A percentile compares a stretch with the other conserved stretches of the same genome.
phyloP scores from a whole-genome alignment of 768 basidiomycete species.

The Leccinum subgranulosum region DNA sequence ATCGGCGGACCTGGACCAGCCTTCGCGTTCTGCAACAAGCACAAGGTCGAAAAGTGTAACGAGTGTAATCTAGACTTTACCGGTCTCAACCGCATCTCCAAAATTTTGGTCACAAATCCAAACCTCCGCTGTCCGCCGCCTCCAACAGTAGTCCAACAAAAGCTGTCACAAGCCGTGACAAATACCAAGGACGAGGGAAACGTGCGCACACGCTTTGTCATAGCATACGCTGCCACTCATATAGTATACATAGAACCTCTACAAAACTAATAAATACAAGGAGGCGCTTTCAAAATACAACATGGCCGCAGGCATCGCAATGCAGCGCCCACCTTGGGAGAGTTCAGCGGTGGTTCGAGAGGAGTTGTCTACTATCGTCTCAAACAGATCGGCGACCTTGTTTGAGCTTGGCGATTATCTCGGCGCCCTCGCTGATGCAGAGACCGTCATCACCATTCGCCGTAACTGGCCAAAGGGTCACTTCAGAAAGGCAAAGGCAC shows the following conservation, averaged over 20 bases:
- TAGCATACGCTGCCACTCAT: constrained; percentile 6
- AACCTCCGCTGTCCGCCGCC: constrained; percentile 78
- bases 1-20: constrained; percentile 52
- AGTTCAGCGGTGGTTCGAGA: constrained; percentile 78
- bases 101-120: constrained; percentile 65
- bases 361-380: constrained; percentile 85
- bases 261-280: constrained; percentile 67
- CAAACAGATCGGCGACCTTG: constrained; percentile 89
- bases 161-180: constrained; percentile 70
- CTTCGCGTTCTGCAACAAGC: constrained; percentile 58
- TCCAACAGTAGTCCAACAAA: constrained; percentile 68
- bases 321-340: constrained; percentile 89
- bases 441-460: constrained; percentile 81
- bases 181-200: constrained; percentile 94
- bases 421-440: constrained; percentile 83
- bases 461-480: constrained; percentile 94
- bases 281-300: constrained; percentile 80
- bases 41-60: constrained; percentile 72
- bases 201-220: constrained; percentile 45
- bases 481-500: constrained; percentile 89
- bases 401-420: constrained; percentile 73
- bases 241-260: constrained; percentile 53
- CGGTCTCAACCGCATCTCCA: constrained; percentile 72
- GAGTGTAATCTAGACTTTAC: constrained; percentile 73
- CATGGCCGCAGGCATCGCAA: constrained; percentile 70